A percentile compares a stretch with the other conserved stretches of the same genome.
Conservation (phyloP, 345 rosid genomes). For the Rhodomyrtus tomentosa region DNA sequence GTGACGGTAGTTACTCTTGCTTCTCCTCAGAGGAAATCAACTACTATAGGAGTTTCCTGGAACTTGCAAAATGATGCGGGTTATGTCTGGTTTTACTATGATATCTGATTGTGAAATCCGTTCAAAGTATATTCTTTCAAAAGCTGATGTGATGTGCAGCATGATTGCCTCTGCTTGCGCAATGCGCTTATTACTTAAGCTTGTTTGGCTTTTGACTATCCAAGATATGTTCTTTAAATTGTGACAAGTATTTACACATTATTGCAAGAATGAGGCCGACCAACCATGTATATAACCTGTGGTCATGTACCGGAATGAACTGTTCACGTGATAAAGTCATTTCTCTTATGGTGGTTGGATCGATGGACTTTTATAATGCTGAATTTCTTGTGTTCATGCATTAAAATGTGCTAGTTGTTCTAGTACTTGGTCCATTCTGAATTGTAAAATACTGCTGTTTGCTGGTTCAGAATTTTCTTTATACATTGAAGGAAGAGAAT, state of each 20-base stretch:
- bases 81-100: neutral
- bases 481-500: constrained; percentile 68
- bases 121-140: neutral
- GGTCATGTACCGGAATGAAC: neutral
- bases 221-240: neutral
- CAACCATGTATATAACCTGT: neutral
- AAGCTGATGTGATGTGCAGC: neutral
- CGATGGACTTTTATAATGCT: neutral
- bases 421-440: neutral
- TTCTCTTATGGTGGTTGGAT: neutral
- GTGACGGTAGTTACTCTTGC: neutral
- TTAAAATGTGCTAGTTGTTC: neutral
- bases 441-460: constrained; percentile 6
- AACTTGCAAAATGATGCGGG: neutral
- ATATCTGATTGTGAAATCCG: neutral
- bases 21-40: neutral
- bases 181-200: neutral
- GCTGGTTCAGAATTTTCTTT: constrained; percentile 75
- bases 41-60: neutral
- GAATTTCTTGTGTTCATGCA: neutral
- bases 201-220: neutral
- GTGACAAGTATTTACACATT: neutral
- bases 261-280: neutral
- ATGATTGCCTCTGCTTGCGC: neutral
- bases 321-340: neutral